Base-by-base conservation (phyloP, 129 eudicot genomes). In the Deinandra increscens region DNA sequence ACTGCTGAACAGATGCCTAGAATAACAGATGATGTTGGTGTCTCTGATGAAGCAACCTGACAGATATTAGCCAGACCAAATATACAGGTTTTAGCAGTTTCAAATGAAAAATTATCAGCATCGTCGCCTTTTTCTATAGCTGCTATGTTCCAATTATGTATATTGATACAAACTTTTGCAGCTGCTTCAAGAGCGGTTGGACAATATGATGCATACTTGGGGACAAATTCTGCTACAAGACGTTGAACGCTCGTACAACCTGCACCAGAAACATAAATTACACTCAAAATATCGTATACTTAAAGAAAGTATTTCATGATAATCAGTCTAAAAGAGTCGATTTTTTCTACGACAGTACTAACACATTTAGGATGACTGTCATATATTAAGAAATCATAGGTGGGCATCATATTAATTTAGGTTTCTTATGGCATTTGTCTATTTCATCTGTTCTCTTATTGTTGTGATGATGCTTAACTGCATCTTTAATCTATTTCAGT, bases 121-220 rank as follows among this genome's bases (percentile, higher is more conserved):
- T 94, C 97, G 26, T 89, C 91, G 22, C 84, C 96, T 69, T 75
- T 83, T 68, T 66, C 86, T 69, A 89, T 75, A 64, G 74, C 48
- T 49, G 78, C 58, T 65, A 87, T 53, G 87, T 80, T 85, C 81
- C 81, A 81, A 70, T 88, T 84, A 63, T 94, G 89, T 83, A 94
- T 85, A 82, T 87, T 80, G 56, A 94, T 78, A 60, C 89, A 79
- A 41, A 81, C 95, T 77, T 89, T 84, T 46, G 83, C 72, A 0
- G 97, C 97, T 71, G 97, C 97, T 84, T 89, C 99, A 63, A 94
- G 93, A 60, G 99, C 97, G 49, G 85, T 86, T 34, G 97, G 99
- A 72, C 95, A 94, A 63, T 77, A 81, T 78, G 88, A 60, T 36
- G 90, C 97, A 78, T 84, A 94, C 62, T 84, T 84, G 18, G 97